Percentiles rank a stretch among this genome's conserved stretches.
Evolutionary conservation across 805 yeast species (phyloP).

Genomic region (Clavispora carvajalis): DNA sequence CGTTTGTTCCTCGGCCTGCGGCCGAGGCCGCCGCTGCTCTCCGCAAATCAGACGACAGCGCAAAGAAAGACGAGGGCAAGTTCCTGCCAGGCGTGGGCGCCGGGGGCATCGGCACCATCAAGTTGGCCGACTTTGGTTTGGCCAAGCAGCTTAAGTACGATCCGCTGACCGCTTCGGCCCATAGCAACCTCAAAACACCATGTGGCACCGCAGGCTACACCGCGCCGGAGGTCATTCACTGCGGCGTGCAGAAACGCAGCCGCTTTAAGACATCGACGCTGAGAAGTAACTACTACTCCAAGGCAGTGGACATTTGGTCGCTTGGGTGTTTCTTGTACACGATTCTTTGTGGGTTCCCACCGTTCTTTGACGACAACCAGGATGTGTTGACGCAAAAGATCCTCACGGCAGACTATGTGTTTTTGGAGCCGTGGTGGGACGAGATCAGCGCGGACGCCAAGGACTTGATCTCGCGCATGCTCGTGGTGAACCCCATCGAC

Average conservation of each 20-base stretch:
- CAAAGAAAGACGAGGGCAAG: conserved; percentile 82
- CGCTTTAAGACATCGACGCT: conserved; percentile 12
- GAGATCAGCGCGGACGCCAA: conserved; percentile 68
- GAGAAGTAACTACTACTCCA: conserved; percentile 50
- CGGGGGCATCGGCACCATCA: conserved; percentile 85
- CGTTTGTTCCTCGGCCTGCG: conserved; percentile 37
- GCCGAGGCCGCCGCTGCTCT: conserved; percentile 31
- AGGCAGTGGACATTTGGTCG: conserved; percentile 98
- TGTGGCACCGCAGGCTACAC: conserved; percentile 99
- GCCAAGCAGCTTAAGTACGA: conserved; percentile 86
- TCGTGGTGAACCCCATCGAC: conserved; percentile 65
- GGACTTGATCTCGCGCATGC: conserved; percentile 57
- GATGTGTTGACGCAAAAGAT: conserved; percentile 72
- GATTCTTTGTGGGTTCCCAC: conserved; percentile 93
- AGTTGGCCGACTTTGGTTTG: conserved; percentile 92
- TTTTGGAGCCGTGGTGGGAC: conserved; percentile 86
- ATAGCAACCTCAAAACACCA: conserved; percentile 80
- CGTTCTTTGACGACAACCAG: conserved; percentile 83
- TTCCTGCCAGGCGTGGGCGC: conserved; percentile 81
- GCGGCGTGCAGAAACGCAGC: conserved; percentile 55
- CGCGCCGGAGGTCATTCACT: conserved; percentile 92
- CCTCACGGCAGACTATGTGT: conserved; percentile 72
- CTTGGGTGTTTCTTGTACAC: conserved; percentile 94
- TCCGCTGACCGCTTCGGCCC: conserved; percentile 3
- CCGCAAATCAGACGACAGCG: conserved; percentile 62